Evolutionary conservation across 2,329 filamentous ascomycete species (phyloP).

Genomic region (Fusarium xyrophilum): DNA sequence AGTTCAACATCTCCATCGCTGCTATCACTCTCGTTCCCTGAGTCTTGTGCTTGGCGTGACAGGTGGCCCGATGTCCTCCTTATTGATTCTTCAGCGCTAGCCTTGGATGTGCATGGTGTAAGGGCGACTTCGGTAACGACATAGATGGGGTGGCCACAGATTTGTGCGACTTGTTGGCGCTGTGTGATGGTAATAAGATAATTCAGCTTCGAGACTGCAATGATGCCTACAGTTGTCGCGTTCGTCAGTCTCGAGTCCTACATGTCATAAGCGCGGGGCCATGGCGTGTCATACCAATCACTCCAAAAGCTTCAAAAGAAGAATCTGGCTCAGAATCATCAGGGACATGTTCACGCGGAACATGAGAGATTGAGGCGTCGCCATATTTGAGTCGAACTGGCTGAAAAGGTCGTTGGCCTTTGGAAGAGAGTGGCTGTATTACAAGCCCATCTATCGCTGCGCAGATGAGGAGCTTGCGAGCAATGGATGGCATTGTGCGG

Average conservation of each 20-base stretch:
- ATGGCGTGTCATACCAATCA: constrained; percentile 56
- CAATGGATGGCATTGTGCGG: constrained; percentile 72
- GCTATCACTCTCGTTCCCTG: constrained; percentile 53
- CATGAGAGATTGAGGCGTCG: constrained; percentile 56
- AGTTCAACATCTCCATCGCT: constrained; percentile 56
- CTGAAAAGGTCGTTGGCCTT: constrained; percentile 62
- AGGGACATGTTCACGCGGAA: constrained; percentile 54
- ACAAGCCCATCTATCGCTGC: constrained; percentile 84
- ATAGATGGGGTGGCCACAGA: constrained; percentile 83
- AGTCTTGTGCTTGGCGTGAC: constrained; percentile 49
- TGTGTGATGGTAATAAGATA: constrained; percentile 88
- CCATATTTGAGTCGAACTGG: constrained; percentile 75
- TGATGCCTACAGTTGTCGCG: constrained; percentile 66
- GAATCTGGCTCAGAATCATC: constrained; percentile 54
- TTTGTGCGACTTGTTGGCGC: constrained; percentile 86
- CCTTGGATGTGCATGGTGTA: constrained; percentile 82
- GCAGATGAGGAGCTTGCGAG: constrained; percentile 80
- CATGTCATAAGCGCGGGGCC: constrained; percentile 24
- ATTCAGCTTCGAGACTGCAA: constrained; percentile 79
- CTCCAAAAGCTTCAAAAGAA: constrained; percentile 66
- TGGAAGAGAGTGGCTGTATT: constrained; percentile 72
- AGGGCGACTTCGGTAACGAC: constrained; percentile 87
- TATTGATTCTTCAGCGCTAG: constrained; percentile 77
- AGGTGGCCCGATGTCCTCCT: constrained; percentile 60
- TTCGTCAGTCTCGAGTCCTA: constrained; percentile 8